Conservation (phyloP, 2,329 filamentous ascomycete genomes). For the Sphaerulina populicola region DNA sequence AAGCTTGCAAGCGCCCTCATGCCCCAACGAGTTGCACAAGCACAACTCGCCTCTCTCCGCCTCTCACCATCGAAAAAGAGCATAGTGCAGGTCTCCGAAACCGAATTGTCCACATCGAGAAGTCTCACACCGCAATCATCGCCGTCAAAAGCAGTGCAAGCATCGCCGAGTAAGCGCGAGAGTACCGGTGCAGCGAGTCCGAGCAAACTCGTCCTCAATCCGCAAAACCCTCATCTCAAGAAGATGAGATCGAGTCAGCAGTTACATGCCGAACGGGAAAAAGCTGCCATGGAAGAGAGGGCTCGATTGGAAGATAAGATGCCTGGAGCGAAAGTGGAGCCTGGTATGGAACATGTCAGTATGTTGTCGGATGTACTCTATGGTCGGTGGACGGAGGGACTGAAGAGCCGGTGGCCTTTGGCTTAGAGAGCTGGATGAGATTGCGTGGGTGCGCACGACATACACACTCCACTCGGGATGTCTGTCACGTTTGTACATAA, state of each 20-base stretch:
- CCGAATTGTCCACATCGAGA: conserved; percentile 13
- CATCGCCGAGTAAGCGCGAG: conserved; percentile 23
- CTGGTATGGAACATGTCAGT: conserved; percentile 87
- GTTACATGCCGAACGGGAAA: conserved; percentile 38
- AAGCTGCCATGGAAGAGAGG: conserved; percentile 45
- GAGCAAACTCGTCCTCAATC: conserved; percentile 64
- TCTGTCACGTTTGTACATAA: no score
- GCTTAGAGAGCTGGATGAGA: conserved; percentile 13
- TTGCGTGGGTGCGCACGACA: not conserved
- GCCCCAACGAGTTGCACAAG: conserved; percentile 30
- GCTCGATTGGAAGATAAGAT: conserved; percentile 45
- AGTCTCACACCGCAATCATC: conserved; percentile 26
- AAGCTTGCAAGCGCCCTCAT: conserved; percentile 50
- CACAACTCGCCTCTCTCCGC: conserved; percentile 32
- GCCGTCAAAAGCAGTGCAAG: conserved; percentile 19
- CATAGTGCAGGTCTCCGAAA: conserved; percentile 12
- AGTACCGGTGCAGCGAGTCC: conserved; percentile 21
- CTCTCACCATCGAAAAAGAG: conserved; percentile 25
- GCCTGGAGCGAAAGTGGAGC: conserved; percentile 47
- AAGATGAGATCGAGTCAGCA: conserved; percentile 52
- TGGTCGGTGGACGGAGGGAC: conserved; percentile 76
- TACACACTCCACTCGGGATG: no score
- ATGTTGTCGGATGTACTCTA: conserved; percentile 87
- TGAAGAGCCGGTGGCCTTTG: conserved; percentile 48
- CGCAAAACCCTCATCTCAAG: conserved; percentile 77